Evolutionary conservation across 2,329 filamentous ascomycete genomes (phyloP), one percentile per base, ranked within the genome.

Genomic region (Trichoderma arundinaceum): DNA sequence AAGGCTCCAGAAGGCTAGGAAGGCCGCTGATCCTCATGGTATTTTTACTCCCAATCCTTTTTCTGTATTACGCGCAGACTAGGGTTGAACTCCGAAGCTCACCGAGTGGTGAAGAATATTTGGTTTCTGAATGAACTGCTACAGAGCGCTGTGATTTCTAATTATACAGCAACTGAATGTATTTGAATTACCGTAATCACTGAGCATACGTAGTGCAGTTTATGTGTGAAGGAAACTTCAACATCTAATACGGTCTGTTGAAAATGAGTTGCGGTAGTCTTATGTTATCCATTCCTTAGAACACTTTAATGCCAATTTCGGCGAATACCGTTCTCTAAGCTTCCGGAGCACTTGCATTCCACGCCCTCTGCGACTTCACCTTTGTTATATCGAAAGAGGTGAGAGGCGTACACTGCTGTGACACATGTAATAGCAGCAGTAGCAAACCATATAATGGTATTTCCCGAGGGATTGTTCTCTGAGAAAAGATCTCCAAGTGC

Each of bases 11-110:
- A 70, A 67, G 64, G 69, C 70, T 0, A 75, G 77, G 43, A 71
- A 69, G 19, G 68, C 59, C 28, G 74, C 72, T 52, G 77, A 79
- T 68, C 78, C 77, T 0, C 64, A 78, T 19, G 76, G 77, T 0
- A 72, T 72, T 0, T 79, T 79, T 44, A 79, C 76, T 0, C 71
- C 77, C 1, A 79, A 79, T 64, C 71, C 75, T 0, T 79, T 79
- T 54, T 58, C 59, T 51, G 65, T 66, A 39, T 7, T 48, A 15
- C 57, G 57, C 9, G 22, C 41, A 28, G 57, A 48, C 43, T 48
- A 15, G 22, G 22, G 22, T 28, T 28, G 22, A 28, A 28, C 22
- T 28, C 22, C 22, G 22, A 28, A 28, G 22, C 22, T 28, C 22
- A 28, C 22, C 22, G 22, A 4, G 19, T 28, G 15, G 3, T 12